Evolutionary conservation across 176 grass and related monocot species (phyloP).

Genomic region (Juncus inflexus): DNA sequence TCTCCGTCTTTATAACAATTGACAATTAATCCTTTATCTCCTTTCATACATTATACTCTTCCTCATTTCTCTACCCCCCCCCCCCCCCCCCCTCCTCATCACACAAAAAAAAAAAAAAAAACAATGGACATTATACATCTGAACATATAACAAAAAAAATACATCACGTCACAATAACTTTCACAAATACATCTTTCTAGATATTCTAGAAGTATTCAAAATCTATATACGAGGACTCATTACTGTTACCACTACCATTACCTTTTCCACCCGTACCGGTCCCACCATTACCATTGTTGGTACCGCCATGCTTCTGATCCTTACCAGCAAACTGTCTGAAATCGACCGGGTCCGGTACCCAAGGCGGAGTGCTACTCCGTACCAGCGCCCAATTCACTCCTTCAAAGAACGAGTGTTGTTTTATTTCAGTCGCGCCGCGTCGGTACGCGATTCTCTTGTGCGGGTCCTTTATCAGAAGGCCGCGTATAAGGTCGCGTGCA

Average conservation of each 20-base stretch:
- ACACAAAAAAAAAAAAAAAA: background rate
- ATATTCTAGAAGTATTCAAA: conserved; percentile 64
- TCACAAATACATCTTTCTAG: conserved; percentile 30
- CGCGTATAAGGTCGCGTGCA: conserved; percentile 51
- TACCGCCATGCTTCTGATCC: conserved; percentile 29
- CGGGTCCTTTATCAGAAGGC: conserved; percentile 55
- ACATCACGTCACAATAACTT: background rate
- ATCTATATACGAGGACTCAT: conserved; percentile 23
- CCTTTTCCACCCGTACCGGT: conserved; percentile 5
- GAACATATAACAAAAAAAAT: conserved; percentile 15
- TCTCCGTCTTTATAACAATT: too few species aligned
- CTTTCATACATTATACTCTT: too few species aligned
- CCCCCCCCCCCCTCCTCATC: too few species aligned
- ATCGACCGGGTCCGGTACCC: conserved; percentile 51
- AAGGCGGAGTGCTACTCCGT: conserved; percentile 49
- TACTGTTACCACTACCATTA: conserved; percentile 28
- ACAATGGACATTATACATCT: background rate
- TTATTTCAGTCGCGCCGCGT: conserved; percentile 57
- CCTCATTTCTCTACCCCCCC: background rate
- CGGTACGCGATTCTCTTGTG: conserved; percentile 50
- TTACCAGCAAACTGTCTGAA: conserved; percentile 47
- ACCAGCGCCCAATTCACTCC: conserved; percentile 69
- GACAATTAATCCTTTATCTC: too few species aligned
- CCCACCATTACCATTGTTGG: background rate
- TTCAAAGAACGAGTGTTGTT: conserved; percentile 67